Evolutionary conservation across 2,329 filamentous ascomycete genomes (phyloP).

Genomic region (Didymellaceae sp.): DNA sequence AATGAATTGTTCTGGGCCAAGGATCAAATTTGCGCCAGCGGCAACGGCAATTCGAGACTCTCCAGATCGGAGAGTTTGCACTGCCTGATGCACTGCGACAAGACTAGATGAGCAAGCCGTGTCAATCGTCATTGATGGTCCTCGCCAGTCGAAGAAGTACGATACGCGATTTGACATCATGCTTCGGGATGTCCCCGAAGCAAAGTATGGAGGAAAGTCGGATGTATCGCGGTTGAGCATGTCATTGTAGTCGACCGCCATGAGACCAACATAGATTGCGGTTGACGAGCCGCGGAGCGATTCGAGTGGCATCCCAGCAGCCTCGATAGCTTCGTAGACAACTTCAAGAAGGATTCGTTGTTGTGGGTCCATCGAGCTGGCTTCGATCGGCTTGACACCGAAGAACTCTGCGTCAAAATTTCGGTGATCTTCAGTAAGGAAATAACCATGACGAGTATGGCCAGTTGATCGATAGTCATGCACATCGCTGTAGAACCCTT

Average conservation of each 20-base stretch:
- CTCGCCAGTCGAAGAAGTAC: constrained; percentile 47
- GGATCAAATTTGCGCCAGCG: constrained; percentile 18
- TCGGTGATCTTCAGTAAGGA: constrained; percentile 22
- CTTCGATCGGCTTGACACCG: constrained; percentile 25
- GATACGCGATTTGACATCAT: constrained; percentile 49
- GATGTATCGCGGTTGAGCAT: constrained; percentile 10
- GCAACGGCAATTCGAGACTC: constrained; percentile 26
- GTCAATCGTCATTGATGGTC: constrained; percentile 48
- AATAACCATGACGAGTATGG: constrained; percentile 28
- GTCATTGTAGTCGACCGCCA: constrained; percentile 21
- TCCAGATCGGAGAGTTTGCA: constrained; percentile 18
- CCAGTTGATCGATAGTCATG: constrained; percentile 42
- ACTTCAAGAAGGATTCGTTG: constrained; percentile 32
- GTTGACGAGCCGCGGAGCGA: constrained; percentile 18
- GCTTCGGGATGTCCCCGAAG: constrained; percentile 26
- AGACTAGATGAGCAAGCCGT: constrained; percentile 49
- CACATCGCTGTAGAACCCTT: constrained; percentile 34
- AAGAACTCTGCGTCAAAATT: constrained; percentile 35
- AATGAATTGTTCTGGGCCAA: constrained; percentile 28
- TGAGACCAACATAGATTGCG: constrained; percentile 19
- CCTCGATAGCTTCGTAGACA: constrained; percentile 28
- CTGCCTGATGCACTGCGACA: constrained; percentile 36
- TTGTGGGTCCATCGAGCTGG: constrained; percentile 32
- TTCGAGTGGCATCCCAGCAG: constrained; percentile 15
- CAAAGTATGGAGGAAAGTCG: constrained; percentile 21